A percentile compares a stretch with the other conserved stretches of the same genome.
These are phyloP conservation scores for Trametes maxima DNA, from an alignment of 768 basidiomycete genomes.

Conservation along the genomic window DNA sequence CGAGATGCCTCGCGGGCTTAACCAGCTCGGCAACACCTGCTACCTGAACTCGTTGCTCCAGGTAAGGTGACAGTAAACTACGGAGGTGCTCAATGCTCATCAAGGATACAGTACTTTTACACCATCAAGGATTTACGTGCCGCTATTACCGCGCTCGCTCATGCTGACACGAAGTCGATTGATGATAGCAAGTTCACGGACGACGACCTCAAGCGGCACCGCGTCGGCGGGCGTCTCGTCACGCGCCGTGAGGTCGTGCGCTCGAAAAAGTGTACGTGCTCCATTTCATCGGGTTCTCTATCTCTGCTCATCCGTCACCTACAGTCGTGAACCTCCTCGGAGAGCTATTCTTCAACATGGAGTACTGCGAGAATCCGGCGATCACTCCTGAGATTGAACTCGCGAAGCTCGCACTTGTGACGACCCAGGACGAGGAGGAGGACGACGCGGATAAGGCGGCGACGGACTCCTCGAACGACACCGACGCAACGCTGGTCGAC, in stretches of 20 bases:
- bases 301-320: slow-evolving; percentile 17
- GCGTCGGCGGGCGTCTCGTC: slow-evolving; percentile 86
- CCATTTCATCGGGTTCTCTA: neutral
- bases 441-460: slow-evolving; percentile 65
- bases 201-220: slow-evolving; percentile 78
- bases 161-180: slow-evolving; percentile 53
- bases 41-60: slow-evolving; percentile 82
- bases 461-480: slow-evolving; percentile 84
- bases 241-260: slow-evolving; percentile 80
- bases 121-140: slow-evolving; percentile 90
- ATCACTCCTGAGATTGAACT: slow-evolving; percentile 86
- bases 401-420: slow-evolving; percentile 89
- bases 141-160: slow-evolving; percentile 63
- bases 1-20: slow-evolving; percentile 82
- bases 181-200: slow-evolving; percentile 76
- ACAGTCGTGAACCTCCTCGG: slow-evolving; percentile 82
- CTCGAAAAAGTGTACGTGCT: slow-evolving; percentile 75
- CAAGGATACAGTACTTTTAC: slow-evolving; percentile 78
- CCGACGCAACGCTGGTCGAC: slow-evolving; percentile 87
- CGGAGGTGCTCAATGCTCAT: neutral
- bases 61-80: slow-evolving; percentile 37
- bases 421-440: slow-evolving; percentile 88
- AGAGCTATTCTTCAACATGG: slow-evolving; percentile 75
- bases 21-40: slow-evolving; percentile 89
- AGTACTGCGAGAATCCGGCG: slow-evolving; percentile 61